These are phyloP conservation scores for Lichtheimia corymbifera DNA, from an alignment of 371 early-diverging fungal species.

Conservation along the genomic window DNA sequence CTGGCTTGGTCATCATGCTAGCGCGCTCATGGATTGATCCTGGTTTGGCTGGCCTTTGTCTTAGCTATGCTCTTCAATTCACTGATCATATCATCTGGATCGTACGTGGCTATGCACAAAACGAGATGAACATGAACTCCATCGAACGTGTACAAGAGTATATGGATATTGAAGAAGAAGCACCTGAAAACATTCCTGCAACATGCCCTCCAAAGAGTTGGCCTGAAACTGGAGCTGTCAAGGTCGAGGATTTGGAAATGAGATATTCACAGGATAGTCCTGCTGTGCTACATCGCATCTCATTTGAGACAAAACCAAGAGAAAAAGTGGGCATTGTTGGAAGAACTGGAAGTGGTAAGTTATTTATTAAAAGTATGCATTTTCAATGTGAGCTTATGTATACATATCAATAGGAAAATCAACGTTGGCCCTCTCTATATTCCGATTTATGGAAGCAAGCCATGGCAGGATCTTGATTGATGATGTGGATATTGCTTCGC, in stretches of 20 bases:
- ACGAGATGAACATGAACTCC: constrained; percentile 78
- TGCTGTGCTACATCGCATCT: constrained; percentile 70
- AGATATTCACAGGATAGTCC: constrained; percentile 67
- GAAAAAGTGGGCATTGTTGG: constrained; percentile 71
- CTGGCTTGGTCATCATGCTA: constrained; percentile 61
- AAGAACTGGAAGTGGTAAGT: constrained; percentile 33
- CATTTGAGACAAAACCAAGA: constrained; percentile 55
- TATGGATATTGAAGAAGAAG: constrained; percentile 69
- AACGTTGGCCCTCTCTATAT: constrained; percentile 67
- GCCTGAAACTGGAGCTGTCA: constrained; percentile 74
- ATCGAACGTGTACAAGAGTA: constrained; percentile 87
- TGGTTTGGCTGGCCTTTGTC: constrained; percentile 78
- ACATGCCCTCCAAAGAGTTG: constrained; percentile 60
- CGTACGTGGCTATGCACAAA: constrained; percentile 75
- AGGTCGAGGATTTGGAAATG: constrained; percentile 64
- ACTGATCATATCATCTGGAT: constrained; percentile 78
- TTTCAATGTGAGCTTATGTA: background rate
- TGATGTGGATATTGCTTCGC: constrained; percentile 63
- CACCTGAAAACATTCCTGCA: constrained; percentile 50
- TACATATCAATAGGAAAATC: constrained; percentile 43
- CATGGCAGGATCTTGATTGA: constrained; percentile 70
- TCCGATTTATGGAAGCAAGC: constrained; percentile 72
- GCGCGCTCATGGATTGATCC: constrained; percentile 60
- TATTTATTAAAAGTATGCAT: background rate
- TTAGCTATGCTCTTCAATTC: constrained; percentile 72